phyloP scores from a whole-genome alignment of 164 flowering plant genomes.

The Brasenia schreberi region DNA sequence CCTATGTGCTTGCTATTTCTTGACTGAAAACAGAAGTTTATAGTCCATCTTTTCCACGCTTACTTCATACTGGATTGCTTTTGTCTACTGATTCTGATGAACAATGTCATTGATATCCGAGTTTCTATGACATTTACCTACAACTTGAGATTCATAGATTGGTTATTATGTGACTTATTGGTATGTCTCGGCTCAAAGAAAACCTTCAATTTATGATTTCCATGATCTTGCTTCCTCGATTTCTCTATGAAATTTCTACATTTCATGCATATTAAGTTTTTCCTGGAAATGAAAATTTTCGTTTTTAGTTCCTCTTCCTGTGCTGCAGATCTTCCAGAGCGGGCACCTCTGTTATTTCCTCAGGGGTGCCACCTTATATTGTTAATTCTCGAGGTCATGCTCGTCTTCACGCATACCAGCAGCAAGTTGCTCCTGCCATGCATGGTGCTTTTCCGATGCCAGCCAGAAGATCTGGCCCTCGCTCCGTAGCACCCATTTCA shows the following conservation, averaged over 20 bases:
- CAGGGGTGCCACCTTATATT: not conserved
- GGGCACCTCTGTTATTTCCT: not conserved
- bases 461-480: not conserved
- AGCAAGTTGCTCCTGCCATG: not conserved
- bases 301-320: not conserved
- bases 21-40: no score
- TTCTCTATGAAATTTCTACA: not conserved
- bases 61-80: no score
- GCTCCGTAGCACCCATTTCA: not conserved
- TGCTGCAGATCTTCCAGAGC: not conserved
- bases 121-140: no score
- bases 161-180: no score
- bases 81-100: no score
- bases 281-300: not conserved
- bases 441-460: not conserved
- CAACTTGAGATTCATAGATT: no score
- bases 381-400: not conserved
- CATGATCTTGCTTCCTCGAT: not conserved
- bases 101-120: no score
- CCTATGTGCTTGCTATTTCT: no score
- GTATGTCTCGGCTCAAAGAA: no score
- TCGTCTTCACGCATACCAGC: constrained; percentile 1
- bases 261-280: not conserved
- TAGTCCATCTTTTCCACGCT: no score
- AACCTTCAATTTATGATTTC: not conserved